Percentiles rank a stretch among this genome's conserved stretches.
Evolutionary conservation across 768 basidiomycete genomes (phyloP).

Genomic region (Tylopilus felleus): DNA sequence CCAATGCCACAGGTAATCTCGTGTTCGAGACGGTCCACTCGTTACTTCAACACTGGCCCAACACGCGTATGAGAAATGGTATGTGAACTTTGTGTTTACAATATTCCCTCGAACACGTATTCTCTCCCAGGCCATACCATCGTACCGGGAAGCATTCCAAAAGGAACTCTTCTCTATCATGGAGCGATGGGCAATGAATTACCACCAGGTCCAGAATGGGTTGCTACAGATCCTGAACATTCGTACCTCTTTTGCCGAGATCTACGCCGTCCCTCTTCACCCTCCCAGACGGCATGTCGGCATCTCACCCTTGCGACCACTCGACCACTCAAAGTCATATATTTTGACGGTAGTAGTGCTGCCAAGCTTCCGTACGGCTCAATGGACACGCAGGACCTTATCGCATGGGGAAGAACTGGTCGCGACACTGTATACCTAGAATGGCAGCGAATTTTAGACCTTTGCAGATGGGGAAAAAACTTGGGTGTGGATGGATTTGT

Average conservation of each 20-base stretch:
- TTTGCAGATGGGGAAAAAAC: constrained; percentile 36
- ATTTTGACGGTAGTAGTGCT: constrained; percentile 53
- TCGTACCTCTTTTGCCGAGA: too few species aligned
- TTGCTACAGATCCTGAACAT: constrained; percentile 34
- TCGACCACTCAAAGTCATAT: constrained; percentile 41
- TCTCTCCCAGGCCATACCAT: constrained; percentile 19
- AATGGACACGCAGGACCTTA: constrained; percentile 46
- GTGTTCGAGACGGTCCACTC: constrained; percentile 26
- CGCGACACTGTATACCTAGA: constrained; percentile 22
- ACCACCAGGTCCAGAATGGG: constrained; percentile 33
- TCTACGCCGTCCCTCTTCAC: too few species aligned
- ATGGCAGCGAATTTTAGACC: too few species aligned
- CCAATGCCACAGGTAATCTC: constrained; percentile 27
- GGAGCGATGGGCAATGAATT: constrained; percentile 17
- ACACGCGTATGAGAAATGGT: constrained; percentile 47
- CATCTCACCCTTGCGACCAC: constrained; percentile 17
- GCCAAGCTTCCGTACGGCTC: constrained; percentile 40
- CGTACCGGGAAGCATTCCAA: constrained; percentile 33
- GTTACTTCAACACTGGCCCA: constrained; percentile 43
- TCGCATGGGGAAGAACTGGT: constrained; percentile 37
- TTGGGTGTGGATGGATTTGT: constrained; percentile 45
- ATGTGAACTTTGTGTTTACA: not conserved
- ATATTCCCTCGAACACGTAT: constrained; percentile 10
- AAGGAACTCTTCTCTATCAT: constrained; percentile 38
- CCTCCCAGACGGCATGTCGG: constrained; percentile 9